Conservation (phyloP, 768 basidiomycete species). For the Tylopilus sp. region DNA sequence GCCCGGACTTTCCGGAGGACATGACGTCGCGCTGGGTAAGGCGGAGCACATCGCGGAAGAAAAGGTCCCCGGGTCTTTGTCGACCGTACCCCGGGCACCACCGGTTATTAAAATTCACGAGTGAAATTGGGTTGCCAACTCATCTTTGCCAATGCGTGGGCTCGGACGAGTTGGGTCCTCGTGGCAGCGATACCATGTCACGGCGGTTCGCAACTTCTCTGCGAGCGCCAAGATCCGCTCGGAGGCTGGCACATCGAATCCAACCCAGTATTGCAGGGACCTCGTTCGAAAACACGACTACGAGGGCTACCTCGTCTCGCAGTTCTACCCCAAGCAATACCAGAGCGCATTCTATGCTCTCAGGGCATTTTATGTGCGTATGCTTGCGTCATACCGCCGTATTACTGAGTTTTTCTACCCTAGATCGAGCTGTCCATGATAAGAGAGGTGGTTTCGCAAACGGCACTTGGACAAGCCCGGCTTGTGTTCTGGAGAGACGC, state of each 20-base stretch:
- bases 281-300: conserved; percentile 80
- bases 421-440: conserved; percentile 77
- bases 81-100: conserved; percentile 18
- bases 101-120: conserved; percentile 19
- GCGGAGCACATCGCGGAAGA: too few relatives aligned
- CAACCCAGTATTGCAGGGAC: conserved; percentile 62
- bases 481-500: conserved; percentile 89
- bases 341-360: conserved; percentile 73
- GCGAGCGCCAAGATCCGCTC: conserved; percentile 4
- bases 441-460: conserved; percentile 72
- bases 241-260: conserved; percentile 33
- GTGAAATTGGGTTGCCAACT: conserved; percentile 3
- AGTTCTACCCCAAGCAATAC: conserved; percentile 64
- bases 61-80: conserved; percentile 4
- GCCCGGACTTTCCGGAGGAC: conserved; percentile 40
- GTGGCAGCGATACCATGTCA: conserved; percentile 8
- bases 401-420: conserved; percentile 8
- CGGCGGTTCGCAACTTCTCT: conserved; percentile 12
- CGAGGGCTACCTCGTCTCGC: conserved; percentile 68
- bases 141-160: conserved; percentile 11
- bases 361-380: conserved; percentile 79
- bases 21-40: conserved; percentile 14
- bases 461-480: conserved; percentile 75
- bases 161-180: conserved; percentile 2
- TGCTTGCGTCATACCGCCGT: neutral